Percentiles rank a stretch among this genome's conserved stretches.
phyloP scores from a whole-genome alignment of 192 early-diverging fungal species.

The Lobosporangium transversale region DNA sequence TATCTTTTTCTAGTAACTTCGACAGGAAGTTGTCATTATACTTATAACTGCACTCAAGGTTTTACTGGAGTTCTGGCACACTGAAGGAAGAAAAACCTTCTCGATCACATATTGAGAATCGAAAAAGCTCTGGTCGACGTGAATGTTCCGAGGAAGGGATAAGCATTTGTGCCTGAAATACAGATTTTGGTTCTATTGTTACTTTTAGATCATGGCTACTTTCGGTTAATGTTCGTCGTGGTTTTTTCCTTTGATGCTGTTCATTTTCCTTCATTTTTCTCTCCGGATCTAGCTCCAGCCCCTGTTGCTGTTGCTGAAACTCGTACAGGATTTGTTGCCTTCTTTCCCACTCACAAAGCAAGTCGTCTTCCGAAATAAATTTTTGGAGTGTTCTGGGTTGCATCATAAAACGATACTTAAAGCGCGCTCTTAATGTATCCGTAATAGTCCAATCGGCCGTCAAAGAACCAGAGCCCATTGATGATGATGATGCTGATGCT shows the following conservation, averaged over 20 bases:
- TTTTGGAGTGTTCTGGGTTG: slow-evolving; percentile 24
- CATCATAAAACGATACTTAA: slow-evolving; percentile 35
- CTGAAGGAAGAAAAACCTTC: slow-evolving; percentile 19
- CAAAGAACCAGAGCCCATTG: neutral
- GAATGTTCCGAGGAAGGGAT: neutral
- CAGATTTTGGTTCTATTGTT: neutral
- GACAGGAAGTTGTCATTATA: no score
- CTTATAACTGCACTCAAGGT: no score
- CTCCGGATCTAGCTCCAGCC: neutral
- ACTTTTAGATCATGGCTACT: neutral
- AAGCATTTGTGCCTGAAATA: slow-evolving; percentile 47
- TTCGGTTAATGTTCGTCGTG: neutral
- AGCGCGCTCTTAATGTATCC: slow-evolving; percentile 18
- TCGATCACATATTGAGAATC: slow-evolving; percentile 25
- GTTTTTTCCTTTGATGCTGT: neutral
- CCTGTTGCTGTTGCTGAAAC: slow-evolving; percentile 3
- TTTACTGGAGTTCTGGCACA: no score
- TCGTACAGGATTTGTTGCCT: neutral
- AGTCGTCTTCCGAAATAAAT: slow-evolving; percentile 10
- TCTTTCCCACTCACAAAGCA: slow-evolving; percentile 16
- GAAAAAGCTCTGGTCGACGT: slow-evolving; percentile 20
- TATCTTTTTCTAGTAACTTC: no score
- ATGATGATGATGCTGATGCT: neutral
- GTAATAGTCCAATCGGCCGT: slow-evolving; percentile 21
- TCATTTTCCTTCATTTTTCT: neutral